These are phyloP conservation scores for Lactarius trivialis DNA, from an alignment of 768 basidiomycete species.

Conservation along the genomic window DNA sequence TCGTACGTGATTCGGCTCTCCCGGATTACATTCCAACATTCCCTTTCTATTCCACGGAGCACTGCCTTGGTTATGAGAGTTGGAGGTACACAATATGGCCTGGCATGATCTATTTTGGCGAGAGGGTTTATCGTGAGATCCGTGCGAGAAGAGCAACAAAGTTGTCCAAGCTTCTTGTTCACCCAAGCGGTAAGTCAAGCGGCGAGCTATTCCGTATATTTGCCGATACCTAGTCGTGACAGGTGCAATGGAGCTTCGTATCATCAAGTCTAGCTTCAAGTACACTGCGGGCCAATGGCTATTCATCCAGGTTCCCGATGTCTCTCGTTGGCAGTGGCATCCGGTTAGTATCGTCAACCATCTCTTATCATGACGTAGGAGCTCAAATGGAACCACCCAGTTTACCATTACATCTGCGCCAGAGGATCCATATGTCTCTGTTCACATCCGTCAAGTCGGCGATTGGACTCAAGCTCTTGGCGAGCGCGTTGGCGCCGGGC, in stretches of 20 bases:
- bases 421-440: slow-evolving; percentile 85
- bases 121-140: slow-evolving; percentile 79
- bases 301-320: slow-evolving; percentile 81
- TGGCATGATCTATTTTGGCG: slow-evolving; percentile 82
- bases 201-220: background rate
- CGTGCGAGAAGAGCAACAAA: slow-evolving; percentile 72
- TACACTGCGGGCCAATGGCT: slow-evolving; percentile 92
- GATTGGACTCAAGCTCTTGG: slow-evolving; percentile 83
- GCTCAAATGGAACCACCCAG: slow-evolving; percentile 33
- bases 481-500: slow-evolving; percentile 77
- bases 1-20: slow-evolving; percentile 77
- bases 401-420: slow-evolving; percentile 95
- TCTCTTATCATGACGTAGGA: background rate
- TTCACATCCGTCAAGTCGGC: slow-evolving; percentile 92
- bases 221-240: slow-evolving; percentile 10
- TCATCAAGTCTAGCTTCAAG: slow-evolving; percentile 86
- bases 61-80: slow-evolving; percentile 86
- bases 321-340: slow-evolving; percentile 87
- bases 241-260: slow-evolving; percentile 92
- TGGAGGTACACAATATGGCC: slow-evolving; percentile 94
- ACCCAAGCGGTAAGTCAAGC: slow-evolving; percentile 67
- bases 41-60: slow-evolving; percentile 83
- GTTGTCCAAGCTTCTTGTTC: slow-evolving; percentile 80
- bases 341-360: slow-evolving; percentile 58
- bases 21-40: slow-evolving; percentile 66